A percentile compares a stretch with the other conserved stretches of the same genome.
Evolutionary conservation across 179 eudicot species (phyloP).

Genomic region (Heliamphora ciliata): DNA sequence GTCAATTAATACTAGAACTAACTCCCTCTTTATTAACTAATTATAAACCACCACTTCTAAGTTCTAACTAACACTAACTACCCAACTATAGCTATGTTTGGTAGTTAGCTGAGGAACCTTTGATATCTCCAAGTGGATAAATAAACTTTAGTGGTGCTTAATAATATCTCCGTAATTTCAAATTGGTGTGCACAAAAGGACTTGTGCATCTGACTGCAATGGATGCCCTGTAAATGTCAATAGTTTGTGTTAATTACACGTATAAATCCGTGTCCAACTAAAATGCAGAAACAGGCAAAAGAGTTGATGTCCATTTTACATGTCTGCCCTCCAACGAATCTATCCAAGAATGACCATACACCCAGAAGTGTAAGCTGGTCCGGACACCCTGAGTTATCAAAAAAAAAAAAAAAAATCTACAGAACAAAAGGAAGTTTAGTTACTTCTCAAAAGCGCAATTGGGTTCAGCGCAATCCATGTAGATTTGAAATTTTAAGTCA

Average conservation of each 20-base stretch:
- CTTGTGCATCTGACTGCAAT: background rate
- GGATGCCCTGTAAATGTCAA: background rate
- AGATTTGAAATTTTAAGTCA: background rate
- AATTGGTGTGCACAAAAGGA: background rate
- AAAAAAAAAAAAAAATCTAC: background rate
- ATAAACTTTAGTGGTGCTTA: background rate
- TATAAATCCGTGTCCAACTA: background rate
- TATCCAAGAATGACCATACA: background rate
- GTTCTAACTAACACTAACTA: too few species aligned
- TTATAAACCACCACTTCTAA: too few species aligned
- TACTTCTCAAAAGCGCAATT: background rate
- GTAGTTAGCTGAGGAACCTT: too few species aligned
- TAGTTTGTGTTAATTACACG: background rate
- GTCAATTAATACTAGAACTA: too few species aligned
- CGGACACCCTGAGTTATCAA: too few species aligned
- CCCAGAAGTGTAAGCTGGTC: too few species aligned
- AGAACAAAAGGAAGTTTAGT: background rate
- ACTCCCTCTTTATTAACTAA: too few species aligned
- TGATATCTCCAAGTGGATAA: too few species aligned
- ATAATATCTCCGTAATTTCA: background rate
- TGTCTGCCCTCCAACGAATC: background rate
- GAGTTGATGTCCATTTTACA: background rate
- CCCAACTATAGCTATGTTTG: too few species aligned
- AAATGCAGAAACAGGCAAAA: background rate
- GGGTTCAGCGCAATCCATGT: background rate